Evolutionary conservation across 2,329 filamentous ascomycete species (phyloP).

Genomic region (Aureobasidium zeae): DNA sequence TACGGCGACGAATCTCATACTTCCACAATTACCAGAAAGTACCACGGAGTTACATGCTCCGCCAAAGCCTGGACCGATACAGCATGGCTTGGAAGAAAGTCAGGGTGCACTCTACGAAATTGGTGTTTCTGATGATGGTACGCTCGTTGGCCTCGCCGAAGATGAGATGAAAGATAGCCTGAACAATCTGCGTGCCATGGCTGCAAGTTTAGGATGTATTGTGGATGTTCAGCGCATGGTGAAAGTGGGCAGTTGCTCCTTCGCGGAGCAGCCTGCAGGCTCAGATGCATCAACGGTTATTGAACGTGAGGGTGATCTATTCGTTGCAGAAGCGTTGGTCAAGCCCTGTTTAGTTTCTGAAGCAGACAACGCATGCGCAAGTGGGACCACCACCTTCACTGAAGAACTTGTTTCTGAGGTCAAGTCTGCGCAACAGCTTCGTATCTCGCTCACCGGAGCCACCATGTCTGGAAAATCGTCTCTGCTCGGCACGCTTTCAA

Average conservation of each 20-base stretch:
- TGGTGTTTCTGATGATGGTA: conserved; percentile 89
- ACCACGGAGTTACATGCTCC: conserved; percentile 50
- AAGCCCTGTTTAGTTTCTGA: conserved; percentile 49
- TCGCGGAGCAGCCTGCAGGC: conserved; percentile 40
- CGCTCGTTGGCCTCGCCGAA: conserved; percentile 74
- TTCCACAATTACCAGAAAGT: conserved; percentile 65
- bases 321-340: conserved; percentile 87
- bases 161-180: conserved; percentile 92
- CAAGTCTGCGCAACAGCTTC: conserved; percentile 57
- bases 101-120: conserved; percentile 93
- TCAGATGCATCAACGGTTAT: conserved; percentile 17
- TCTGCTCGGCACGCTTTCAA: conserved; percentile 77
- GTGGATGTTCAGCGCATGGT: conserved; percentile 76
- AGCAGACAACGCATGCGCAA: neutral
- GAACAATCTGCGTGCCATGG: conserved; percentile 78
- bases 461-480: conserved; percentile 91
- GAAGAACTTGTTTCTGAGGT: neutral
- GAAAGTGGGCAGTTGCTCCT: conserved; percentile 76
- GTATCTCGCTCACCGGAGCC: conserved; percentile 78
- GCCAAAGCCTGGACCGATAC: conserved; percentile 44
- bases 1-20: conserved; percentile 61
- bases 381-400: neutral
- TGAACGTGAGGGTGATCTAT: conserved; percentile 46
- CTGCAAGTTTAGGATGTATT: conserved; percentile 77
- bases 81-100: conserved; percentile 80